A percentile compares a stretch with the other conserved stretches of the same genome.
These are phyloP conservation scores for Phytophthora foliorum DNA, from an alignment of 352 stramenopile genomes.

Conservation along the genomic window DNA sequence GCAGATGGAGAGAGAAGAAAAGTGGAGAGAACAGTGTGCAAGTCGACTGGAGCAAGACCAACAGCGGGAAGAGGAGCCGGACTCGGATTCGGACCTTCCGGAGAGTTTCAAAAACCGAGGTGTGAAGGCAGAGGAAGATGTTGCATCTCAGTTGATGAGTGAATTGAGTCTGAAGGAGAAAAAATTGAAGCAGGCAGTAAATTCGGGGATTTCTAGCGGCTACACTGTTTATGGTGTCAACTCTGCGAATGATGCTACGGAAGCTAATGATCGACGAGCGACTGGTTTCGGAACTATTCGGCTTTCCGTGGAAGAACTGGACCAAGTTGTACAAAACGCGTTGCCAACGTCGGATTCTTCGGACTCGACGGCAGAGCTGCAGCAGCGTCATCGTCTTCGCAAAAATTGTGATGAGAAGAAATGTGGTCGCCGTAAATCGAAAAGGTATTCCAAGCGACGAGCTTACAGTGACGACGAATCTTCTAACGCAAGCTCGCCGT, in stretches of 20 bases:
- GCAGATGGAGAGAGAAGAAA: constrained; percentile 22
- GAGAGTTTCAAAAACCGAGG: constrained; percentile 23
- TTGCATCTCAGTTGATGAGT: constrained; percentile 11
- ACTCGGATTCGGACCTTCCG: constrained; percentile 18
- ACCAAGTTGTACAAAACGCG: constrained; percentile 45
- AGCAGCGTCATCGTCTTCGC: constrained; percentile 10
- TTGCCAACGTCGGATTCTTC: constrained; percentile 50
- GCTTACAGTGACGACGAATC: constrained; percentile 10
- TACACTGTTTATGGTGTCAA: constrained; percentile 15
- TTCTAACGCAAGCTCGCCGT: constrained; percentile 16
- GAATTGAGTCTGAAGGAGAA: constrained; percentile 21
- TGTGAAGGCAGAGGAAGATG: constrained; percentile 5
- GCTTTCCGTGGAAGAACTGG: constrained; percentile 31
- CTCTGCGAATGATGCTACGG: background rate
- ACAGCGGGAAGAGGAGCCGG: background rate
- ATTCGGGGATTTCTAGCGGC: constrained; percentile 1
- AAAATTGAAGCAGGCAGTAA: constrained; percentile 4
- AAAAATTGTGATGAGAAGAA: constrained; percentile 19
- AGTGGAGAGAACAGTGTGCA: constrained; percentile 19
- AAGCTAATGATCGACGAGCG: background rate
- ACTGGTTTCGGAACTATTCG: constrained; percentile 28
- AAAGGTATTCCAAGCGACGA: constrained; percentile 19
- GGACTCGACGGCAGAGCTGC: constrained; percentile 39
- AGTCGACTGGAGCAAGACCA: constrained; percentile 1
- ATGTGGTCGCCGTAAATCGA: constrained; percentile 8